These are phyloP conservation scores for Globisporangium takayamanum DNA, from an alignment of 352 stramenopile genomes.

Conservation along the genomic window DNA sequence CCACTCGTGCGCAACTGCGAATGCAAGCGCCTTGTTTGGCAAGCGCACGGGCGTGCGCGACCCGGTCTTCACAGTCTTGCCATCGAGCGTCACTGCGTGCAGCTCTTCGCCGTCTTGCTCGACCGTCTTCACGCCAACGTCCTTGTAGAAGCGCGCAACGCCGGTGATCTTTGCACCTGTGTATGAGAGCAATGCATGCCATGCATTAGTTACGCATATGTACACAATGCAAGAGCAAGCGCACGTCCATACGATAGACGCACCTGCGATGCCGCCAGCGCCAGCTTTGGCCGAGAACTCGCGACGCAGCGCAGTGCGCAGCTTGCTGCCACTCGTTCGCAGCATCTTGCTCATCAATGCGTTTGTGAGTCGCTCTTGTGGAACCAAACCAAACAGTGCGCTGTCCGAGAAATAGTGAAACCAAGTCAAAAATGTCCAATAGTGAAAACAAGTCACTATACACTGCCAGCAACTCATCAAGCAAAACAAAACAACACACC, in stretches of 20 bases:
- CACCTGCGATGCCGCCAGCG: conserved; percentile 31
- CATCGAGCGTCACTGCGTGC: conserved; percentile 73
- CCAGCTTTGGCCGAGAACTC: conserved; percentile 45
- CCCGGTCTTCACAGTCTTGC: conserved; percentile 75
- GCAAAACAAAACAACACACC: background rate
- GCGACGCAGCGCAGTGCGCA: conserved; percentile 19
- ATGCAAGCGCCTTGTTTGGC: conserved; percentile 60
- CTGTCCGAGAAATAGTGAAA: background rate
- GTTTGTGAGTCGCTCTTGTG: background rate
- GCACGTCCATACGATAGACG: conserved; percentile 12
- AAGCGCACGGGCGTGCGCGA: conserved; percentile 53
- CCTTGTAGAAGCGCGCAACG: conserved; percentile 75
- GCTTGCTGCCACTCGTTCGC: conserved; percentile 20
- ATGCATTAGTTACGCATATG: background rate
- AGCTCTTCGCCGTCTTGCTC: conserved; percentile 20
- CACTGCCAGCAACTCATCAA: background rate
- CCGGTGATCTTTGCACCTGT: conserved; percentile 79
- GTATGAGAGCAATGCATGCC: background rate
- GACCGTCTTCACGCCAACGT: conserved; percentile 62
- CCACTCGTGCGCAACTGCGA: conserved; percentile 78
- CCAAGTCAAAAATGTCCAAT: background rate
- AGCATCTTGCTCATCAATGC: conserved; percentile 18
- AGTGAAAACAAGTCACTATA: background rate
- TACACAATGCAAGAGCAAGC: background rate
- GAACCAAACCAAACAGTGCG: background rate